Base-by-base conservation (phyloP, 768 basidiomycete species). In the Trametes elegans region DNA sequence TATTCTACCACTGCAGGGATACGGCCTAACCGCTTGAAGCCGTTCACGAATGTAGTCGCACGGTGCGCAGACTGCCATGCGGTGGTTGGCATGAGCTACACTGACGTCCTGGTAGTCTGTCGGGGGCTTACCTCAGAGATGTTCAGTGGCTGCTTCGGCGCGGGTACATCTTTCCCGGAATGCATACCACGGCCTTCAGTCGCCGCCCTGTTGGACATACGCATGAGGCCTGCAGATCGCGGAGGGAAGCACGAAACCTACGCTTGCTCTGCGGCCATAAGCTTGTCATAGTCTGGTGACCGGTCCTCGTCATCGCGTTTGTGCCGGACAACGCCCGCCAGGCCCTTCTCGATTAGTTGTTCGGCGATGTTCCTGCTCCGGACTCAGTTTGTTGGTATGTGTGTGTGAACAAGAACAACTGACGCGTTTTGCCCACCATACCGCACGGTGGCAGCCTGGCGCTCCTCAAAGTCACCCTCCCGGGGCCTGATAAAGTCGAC, bases 231-330 rank as follows among this genome's bases (percentile, higher is more conserved):
- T n/a, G n/a, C 48, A 63, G 38, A 35, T 41, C 19, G 16, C 8
- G 29, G 4, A 49, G 23, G 13, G 16, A 26, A 23, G 23, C 47
- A 43, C 10, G 16, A 18, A 11, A 77, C 90, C 71, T 63, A 95
- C 93, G 74, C 74, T 74, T 95, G 93, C 70, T 99, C 96, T 7
- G 94, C 97, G 26, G 87, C 84, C 80, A 98, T 93, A 39, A 98
- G 76, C 73, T 93, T 94, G 74, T 99, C 97, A 61, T 93, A 93
- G 66, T 98, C 96, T 6, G 88, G 80, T n/a, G 95, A 95, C 42
- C 95, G 83, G 63, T 95, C 90, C 70, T 98, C 96, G 66, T 98
- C 96, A 62, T 96, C 95, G 19, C 92, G 84, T 66, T 86, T 89
- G 72, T 99, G 96, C 41, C 96, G 85, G 24, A 98, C 84, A 9